Evolutionary conservation across 2,329 filamentous ascomycete species (phyloP).

Genomic region (Orbilia ellipsospora): DNA sequence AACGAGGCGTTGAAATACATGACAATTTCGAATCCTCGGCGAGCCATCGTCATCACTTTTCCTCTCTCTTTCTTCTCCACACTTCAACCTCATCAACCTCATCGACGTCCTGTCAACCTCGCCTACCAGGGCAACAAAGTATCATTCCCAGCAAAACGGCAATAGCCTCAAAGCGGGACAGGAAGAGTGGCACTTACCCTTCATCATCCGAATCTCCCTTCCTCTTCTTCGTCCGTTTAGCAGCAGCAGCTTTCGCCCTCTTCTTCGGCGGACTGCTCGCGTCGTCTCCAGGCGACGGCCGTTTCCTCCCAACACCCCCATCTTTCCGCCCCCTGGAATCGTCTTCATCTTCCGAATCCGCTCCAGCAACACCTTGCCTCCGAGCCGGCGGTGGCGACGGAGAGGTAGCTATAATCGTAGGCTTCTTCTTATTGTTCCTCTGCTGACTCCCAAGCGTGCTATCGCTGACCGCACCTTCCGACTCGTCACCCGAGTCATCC

Average conservation of each 20-base stretch:
- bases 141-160: neutral
- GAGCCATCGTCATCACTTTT: neutral
- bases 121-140: neutral
- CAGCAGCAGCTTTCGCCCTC: slow-evolving; percentile 35
- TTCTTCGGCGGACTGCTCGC: slow-evolving; percentile 52
- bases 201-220: slow-evolving; percentile 35
- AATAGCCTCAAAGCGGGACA: neutral
- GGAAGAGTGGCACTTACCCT: slow-evolving; percentile 33
- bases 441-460: slow-evolving; percentile 42
- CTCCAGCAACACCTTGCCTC: neutral
- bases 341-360: slow-evolving; percentile 28
- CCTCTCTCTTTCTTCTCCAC: neutral
- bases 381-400: slow-evolving; percentile 32
- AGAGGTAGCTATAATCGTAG: slow-evolving; percentile 24
- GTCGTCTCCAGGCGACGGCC: slow-evolving; percentile 49
- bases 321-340: slow-evolving; percentile 19
- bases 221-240: slow-evolving; percentile 30
- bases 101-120: neutral
- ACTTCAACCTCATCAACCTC: neutral
- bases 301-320: slow-evolving; percentile 35
- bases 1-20: slow-evolving; percentile 22
- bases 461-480: slow-evolving; percentile 49
- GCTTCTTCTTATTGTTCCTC: slow-evolving; percentile 24
- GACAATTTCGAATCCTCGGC: slow-evolving; percentile 3
- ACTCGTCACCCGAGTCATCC: slow-evolving; percentile 43